Base-by-base conservation (phyloP, 345 rosid genomes). In the Lagerstroemia speciosa region DNA sequence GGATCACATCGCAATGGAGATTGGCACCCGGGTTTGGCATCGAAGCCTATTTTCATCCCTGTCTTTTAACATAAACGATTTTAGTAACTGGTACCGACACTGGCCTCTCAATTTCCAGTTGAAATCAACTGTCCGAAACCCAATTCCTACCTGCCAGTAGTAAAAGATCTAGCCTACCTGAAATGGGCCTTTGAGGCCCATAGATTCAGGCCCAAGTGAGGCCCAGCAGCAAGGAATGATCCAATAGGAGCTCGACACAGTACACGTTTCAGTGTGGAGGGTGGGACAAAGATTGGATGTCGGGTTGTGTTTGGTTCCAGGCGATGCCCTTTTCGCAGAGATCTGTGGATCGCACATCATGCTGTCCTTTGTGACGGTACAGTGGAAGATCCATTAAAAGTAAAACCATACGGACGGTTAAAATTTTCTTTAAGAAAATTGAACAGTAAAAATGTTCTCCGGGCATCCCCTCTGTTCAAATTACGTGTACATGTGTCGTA, bases 41-140 rank as follows among this genome's bases (percentile, higher is more conserved):
- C 77, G 69, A 76, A 85, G 58, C 86, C 84, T 5, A 80, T 83
- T 43, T 83, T 83, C 72, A 58, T 82, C 8, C n/a, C n/a, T n/a
- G n/a, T 3, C 41, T 37, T 9, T 37, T 12, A 2, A 16, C 10
- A 6, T 16, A 6, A 43, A 43, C 12, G 11, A 6, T n/a, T n/a
- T n/a, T n/a, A n/a, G n/a, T n/a, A n/a, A n/a, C n/a, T n/a, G n/a
- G n/a, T n/a, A n/a, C n/a, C n/a, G n/a, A n/a, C n/a, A n/a, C n/a
- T n/a, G n/a, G n/a, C n/a, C n/a, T n/a, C n/a, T n/a, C n/a, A n/a
- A n/a, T n/a, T n/a, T 36, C 5, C 38, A 36, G 8, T 36, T 36
- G 38, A 3, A 36, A 36, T 36, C 8, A 36, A 36, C 38, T 3
- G 38, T 36, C 38, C 38, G 8, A 36, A 46, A 19, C 2, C 52